phyloP scores from a whole-genome alignment of 2,329 filamentous ascomycete species.

The Septoria linicola region DNA sequence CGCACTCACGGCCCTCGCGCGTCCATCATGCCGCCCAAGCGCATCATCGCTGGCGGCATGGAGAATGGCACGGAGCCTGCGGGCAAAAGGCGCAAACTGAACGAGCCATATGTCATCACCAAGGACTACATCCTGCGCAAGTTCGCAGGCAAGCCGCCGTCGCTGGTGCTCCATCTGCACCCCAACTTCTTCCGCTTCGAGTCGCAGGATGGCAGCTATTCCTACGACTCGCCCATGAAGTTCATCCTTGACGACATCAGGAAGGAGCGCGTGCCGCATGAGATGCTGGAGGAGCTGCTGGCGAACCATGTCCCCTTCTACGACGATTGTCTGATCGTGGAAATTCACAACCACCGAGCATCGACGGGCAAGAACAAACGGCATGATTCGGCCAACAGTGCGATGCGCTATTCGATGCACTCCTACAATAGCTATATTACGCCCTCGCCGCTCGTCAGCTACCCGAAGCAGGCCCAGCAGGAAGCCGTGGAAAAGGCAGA shows the following conservation, averaged over 20 bases:
- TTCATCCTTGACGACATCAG: slow-evolving; percentile 75
- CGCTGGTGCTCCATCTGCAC: slow-evolving; percentile 82
- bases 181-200: slow-evolving; percentile 88
- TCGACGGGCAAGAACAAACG: slow-evolving; percentile 49
- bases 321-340: slow-evolving; percentile 89
- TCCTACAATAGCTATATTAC: slow-evolving; percentile 89
- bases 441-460: slow-evolving; percentile 80
- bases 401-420: slow-evolving; percentile 77
- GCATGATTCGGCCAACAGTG: slow-evolving; percentile 52
- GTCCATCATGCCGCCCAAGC: slow-evolving; percentile 21
- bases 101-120: slow-evolving; percentile 59
- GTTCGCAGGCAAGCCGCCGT: slow-evolving; percentile 70
- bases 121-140: slow-evolving; percentile 79
- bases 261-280: slow-evolving; percentile 78
- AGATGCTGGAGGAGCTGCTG: slow-evolving; percentile 77
- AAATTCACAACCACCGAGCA: slow-evolving; percentile 85
- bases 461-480: slow-evolving; percentile 47
- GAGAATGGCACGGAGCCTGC: slow-evolving; percentile 27
- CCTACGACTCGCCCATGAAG: slow-evolving; percentile 89
- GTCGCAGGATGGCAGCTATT: slow-evolving; percentile 86
- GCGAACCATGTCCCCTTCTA: slow-evolving; percentile 76
- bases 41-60: slow-evolving; percentile 33
- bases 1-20: too few species aligned
- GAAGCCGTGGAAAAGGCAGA: slow-evolving; percentile 48
- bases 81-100: slow-evolving; percentile 32